Base-by-base conservation (phyloP, 1,284 basidiomycete species). In the Ceratobasidium papillatum region DNA sequence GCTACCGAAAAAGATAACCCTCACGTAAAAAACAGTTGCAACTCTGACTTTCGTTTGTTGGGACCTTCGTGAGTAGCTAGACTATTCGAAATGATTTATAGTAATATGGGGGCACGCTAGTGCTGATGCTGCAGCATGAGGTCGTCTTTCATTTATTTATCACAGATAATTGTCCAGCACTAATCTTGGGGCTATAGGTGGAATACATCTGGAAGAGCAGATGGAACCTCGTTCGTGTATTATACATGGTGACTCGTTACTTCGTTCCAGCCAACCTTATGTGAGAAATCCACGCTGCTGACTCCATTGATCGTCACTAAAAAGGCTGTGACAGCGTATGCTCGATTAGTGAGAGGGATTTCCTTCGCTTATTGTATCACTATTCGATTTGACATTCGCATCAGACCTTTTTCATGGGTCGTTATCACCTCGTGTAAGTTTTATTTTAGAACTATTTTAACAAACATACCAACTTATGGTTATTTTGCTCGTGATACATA, bases 201-300 rank as follows among this genome's bases (percentile, higher is more conserved):
- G 56, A 58, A 30, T 58, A 36, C 12, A 36, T 58, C 4, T 58
- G 56, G 56, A 58, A 58, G 25, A 58, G 56, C 22, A 32, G 56
- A 22, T 58, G 56, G 56, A 58, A 58, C 30, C 14, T 34, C 3
- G 34, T 58, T 19, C 56, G 56, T 36, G 32, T 58, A 5, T 36
- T 58, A 36, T 58, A 58, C 32, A 58, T 58, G 56, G 30, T 58
- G 8, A 11, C 56, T 19, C 56, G 56, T 5, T 58, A 36, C 30
- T 58, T 58, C 32, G 34, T 30, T 14, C 32, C 34, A 14, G 56
- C 34, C 22, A 34, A 5, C 32, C 8, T 58, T 11, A 34, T 3
- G 56, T 58, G 32, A 58, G 56, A 36, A 22, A 11, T 34, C 30
- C 17, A 17, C 56, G 32, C 52, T 34, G 34, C 9, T 34, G 3